These are phyloP conservation scores for Colletotrichum eleusines DNA, from an alignment of 2,329 filamentous ascomycete genomes.

Conservation along the genomic window DNA sequence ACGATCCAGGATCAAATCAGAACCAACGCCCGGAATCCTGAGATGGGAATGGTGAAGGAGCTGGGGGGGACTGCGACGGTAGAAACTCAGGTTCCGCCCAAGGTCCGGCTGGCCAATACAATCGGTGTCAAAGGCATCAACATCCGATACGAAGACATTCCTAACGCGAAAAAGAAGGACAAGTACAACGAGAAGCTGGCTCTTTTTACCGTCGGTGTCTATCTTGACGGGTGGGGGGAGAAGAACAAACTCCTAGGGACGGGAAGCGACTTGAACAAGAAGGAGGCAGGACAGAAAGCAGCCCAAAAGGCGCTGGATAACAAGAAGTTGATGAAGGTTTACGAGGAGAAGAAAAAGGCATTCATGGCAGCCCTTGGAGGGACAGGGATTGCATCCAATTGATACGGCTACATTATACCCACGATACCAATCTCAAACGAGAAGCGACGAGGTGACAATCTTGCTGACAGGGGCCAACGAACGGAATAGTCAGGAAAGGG, in stretches of 20 bases:
- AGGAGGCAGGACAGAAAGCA: constrained; percentile 76
- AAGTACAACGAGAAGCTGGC: constrained; percentile 67
- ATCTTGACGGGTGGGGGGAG: constrained; percentile 77
- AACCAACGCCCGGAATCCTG: constrained; percentile 30
- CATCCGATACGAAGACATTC: constrained; percentile 72
- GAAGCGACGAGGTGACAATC: neutral
- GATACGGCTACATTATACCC: constrained; percentile 15
- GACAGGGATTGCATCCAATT: neutral
- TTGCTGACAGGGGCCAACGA: neutral
- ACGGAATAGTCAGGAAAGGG: neutral
- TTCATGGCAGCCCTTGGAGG: constrained; percentile 47
- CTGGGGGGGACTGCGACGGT: constrained; percentile 29
- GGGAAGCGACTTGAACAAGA: constrained; percentile 75
- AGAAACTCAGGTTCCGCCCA: constrained; percentile 48
- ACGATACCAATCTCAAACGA: constrained; percentile 2
- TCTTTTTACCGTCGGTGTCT: constrained; percentile 73
- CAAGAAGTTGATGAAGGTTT: constrained; percentile 70
- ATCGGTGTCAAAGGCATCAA: constrained; percentile 69
- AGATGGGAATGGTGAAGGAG: constrained; percentile 37
- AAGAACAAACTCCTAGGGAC: constrained; percentile 70
- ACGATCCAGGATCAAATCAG: constrained; percentile 69
- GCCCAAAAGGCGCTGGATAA: constrained; percentile 74
- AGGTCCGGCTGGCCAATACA: constrained; percentile 63
- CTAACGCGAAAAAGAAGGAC: constrained; percentile 56
- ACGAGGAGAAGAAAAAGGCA: constrained; percentile 61